These are phyloP conservation scores for Sporothrix dimorphospora DNA, from an alignment of 2,329 filamentous ascomycete genomes.

Conservation along the genomic window DNA sequence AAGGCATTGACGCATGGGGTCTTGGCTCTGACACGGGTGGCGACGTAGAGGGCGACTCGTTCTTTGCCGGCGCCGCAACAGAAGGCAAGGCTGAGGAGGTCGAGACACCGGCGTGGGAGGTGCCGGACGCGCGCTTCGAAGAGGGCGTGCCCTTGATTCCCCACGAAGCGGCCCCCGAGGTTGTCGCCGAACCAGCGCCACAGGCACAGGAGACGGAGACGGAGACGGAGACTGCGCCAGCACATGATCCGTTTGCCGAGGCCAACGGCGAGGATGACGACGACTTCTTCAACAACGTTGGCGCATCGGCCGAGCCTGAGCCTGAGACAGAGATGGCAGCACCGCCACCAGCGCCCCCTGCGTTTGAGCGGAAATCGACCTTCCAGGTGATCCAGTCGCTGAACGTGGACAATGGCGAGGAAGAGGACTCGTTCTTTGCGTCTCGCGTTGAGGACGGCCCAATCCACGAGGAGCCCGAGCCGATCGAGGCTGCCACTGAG, in stretches of 20 bases:
- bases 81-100: slow-evolving; percentile 49
- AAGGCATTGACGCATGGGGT: slow-evolving; percentile 22
- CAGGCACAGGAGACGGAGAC: slow-evolving; percentile 33
- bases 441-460: slow-evolving; percentile 32
- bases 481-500: slow-evolving; percentile 12
- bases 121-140: slow-evolving; percentile 64
- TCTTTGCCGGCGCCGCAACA: slow-evolving; percentile 40
- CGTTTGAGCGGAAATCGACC: slow-evolving; percentile 29
- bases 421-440: slow-evolving; percentile 19
- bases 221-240: background rate
- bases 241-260: slow-evolving; percentile 45
- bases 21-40: background rate
- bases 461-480: slow-evolving; percentile 27
- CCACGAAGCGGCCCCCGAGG: background rate
- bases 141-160: slow-evolving; percentile 68
- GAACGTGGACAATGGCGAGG: slow-evolving; percentile 37
- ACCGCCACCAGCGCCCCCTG: background rate
- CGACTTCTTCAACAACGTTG: slow-evolving; percentile 65
- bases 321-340: slow-evolving; percentile 34
- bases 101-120: slow-evolving; percentile 47
- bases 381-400: slow-evolving; percentile 63
- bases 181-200: background rate
- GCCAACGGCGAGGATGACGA: slow-evolving; percentile 60
- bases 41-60: slow-evolving; percentile 21
- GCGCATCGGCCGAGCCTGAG: slow-evolving; percentile 36